These are phyloP conservation scores for Terfezia claveryi DNA, from an alignment of 495 filamentous ascomycete genomes.

Conservation along the genomic window DNA sequence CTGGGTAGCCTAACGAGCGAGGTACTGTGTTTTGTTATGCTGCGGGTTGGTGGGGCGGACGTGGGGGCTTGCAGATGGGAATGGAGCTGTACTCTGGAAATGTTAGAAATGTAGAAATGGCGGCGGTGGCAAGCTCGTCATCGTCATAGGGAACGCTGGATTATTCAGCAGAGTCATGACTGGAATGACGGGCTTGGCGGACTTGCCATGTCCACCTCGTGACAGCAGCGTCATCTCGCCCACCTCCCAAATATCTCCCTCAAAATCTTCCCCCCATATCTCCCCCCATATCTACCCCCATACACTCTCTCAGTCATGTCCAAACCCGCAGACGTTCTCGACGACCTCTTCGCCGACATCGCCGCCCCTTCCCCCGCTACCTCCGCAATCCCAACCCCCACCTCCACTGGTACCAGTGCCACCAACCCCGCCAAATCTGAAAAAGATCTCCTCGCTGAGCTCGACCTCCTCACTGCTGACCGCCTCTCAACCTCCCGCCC, in stretches of 20 bases:
- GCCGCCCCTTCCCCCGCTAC: slow-evolving; percentile 20
- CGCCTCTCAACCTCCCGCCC: slow-evolving; percentile 46
- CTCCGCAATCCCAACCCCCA: not conserved
- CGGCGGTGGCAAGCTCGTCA: no score
- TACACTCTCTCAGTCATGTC: not conserved
- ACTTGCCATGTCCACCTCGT: no score
- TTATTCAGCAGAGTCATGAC: no score
- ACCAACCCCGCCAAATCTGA: slow-evolving; percentile 24
- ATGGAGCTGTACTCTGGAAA: no score
- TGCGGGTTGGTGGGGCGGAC: not conserved
- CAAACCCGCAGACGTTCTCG: slow-evolving; percentile 48
- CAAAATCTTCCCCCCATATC: no score
- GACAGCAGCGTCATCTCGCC: no score
- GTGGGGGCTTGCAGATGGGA: no score
- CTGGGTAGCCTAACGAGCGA: not conserved
- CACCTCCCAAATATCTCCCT: no score
- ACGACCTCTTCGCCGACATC: slow-evolving; percentile 60
- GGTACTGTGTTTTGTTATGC: not conserved
- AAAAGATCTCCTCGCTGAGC: slow-evolving; percentile 61
- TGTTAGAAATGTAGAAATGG: no score
- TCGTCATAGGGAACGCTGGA: no score
- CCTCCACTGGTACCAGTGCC: not conserved
- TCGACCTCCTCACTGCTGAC: slow-evolving; percentile 47
- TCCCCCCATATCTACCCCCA: no score
- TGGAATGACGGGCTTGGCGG: no score